Percentiles rank a stretch among this genome's conserved stretches.
Conservation (phyloP, 2,329 filamentous ascomycete genomes). For the Nigrograna mackinnonii region DNA sequence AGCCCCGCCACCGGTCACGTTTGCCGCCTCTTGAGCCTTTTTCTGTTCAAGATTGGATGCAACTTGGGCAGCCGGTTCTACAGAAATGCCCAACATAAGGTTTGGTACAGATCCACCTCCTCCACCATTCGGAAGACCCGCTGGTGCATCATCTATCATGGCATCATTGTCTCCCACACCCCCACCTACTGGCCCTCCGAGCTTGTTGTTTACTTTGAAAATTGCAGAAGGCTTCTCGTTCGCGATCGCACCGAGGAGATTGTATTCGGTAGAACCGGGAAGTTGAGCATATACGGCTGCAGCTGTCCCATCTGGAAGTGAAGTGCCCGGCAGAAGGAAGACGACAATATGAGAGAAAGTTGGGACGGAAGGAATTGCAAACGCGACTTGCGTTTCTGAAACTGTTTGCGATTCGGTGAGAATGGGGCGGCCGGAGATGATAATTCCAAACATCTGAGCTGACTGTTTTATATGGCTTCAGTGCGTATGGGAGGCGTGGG, state of each 20-base stretch:
- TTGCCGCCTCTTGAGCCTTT: constrained; percentile 44
- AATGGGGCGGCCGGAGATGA: constrained; percentile 63
- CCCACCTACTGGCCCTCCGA: constrained; percentile 39
- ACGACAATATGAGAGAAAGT: constrained; percentile 77
- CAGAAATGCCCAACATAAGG: constrained; percentile 77
- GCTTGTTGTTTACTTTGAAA: constrained; percentile 69
- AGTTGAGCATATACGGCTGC: constrained; percentile 89
- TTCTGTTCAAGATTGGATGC: constrained; percentile 68
- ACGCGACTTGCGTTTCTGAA: constrained; percentile 65
- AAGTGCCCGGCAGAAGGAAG: constrained; percentile 79
- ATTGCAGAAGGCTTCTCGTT: constrained; percentile 90
- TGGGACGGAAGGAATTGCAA: constrained; percentile 66
- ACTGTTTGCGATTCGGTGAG: constrained; percentile 60
- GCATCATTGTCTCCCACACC: constrained; percentile 52
- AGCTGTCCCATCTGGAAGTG: constrained; percentile 74
- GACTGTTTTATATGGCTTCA: no score
- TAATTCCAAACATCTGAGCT: constrained; percentile 63
- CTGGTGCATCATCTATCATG: constrained; percentile 47
- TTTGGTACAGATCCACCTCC: constrained; percentile 12
- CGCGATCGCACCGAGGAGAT: constrained; percentile 85
- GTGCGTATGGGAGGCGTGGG: no score
- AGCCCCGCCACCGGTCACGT: constrained; percentile 34
- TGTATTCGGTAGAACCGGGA: constrained; percentile 66
- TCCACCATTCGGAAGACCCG: constrained; percentile 15
- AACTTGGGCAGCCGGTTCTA: constrained; percentile 78